These are phyloP conservation scores for Peniophora sp. DNA, from an alignment of 1,284 basidiomycete species.

Conservation along the genomic window DNA sequence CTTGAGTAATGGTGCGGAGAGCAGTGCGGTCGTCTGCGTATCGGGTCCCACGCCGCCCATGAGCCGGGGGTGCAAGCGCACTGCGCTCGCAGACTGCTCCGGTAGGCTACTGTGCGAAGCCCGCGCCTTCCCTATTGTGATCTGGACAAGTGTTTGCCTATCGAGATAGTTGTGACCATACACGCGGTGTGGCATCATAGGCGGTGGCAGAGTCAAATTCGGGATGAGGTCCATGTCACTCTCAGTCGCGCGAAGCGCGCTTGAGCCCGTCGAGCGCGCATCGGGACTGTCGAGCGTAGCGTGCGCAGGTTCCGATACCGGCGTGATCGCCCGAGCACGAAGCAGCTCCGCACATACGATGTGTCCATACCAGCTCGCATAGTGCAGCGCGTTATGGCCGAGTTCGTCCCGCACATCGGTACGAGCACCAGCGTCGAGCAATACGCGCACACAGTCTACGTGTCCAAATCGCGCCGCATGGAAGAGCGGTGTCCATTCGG, in stretches of 20 bases:
- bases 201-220: conserved; percentile 89
- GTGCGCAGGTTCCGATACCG: conserved; percentile 7
- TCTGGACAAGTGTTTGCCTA: conserved; percentile 80
- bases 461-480: conserved; percentile 92
- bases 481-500: conserved; percentile 97
- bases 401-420: conserved; percentile 80
- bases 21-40: conserved; percentile 47
- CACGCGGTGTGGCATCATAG: conserved; percentile 93
- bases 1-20: conserved; percentile 81
- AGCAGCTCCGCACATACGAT: conserved; percentile 28
- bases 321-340: background rate
- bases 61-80: conserved; percentile 62
- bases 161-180: conserved; percentile 92
- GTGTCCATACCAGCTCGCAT: conserved; percentile 98
- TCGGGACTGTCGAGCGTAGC: conserved; percentile 15
- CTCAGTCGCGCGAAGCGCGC: conserved; percentile 31
- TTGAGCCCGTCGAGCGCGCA: conserved; percentile 13
- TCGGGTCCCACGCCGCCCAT: conserved; percentile 49
- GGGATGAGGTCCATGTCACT: conserved; percentile 88
- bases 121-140: conserved; percentile 74
- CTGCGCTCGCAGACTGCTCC: conserved; percentile 29
- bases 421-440: conserved; percentile 76
- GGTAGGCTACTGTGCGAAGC: conserved; percentile 19
- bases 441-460: conserved; percentile 64
- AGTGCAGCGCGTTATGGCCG: conserved; percentile 83